Base-by-base conservation (phyloP, 2,329 filamentous ascomycete genomes). In the Anthostomella pinea region DNA sequence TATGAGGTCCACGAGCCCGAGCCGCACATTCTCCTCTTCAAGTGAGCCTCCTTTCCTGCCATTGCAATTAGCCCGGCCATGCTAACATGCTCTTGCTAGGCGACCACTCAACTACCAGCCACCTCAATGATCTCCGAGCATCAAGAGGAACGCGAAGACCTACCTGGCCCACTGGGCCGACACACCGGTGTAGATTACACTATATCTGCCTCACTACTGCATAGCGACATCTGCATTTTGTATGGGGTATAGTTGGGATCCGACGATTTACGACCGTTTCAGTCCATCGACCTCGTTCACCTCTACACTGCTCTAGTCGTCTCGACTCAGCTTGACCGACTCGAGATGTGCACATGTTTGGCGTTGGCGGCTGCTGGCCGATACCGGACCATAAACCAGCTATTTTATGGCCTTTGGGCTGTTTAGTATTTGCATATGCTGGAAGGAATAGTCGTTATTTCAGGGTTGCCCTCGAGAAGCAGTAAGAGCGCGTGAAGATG, bases 1-100 rank as follows among this genome's bases (percentile, higher is more conserved):
- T 98, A 98, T 63, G 93, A 98, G 66, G 93, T 98, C 36, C 93
- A 98, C 65, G 93, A 97, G 66, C 93, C 93, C 27, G 93, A 98
- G 69, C 93, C 93, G 49, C 93, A 98, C 65, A 98, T 98, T 58
- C 77, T 98, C 37, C 79, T 98, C 20, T 98, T 98, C 79, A 98
- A 98, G 91, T 96, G 70, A 65, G 86, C 73, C 2, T 21, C 25
- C 31, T 19, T 26, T 17, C 27, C 14, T 28, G 3, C 6, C 9
- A n/a, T n/a, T n/a, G n/a, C n/a, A n/a, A n/a, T n/a, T n/a, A n/a
- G n/a, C n/a, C n/a, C n/a, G n/a, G n/a, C n/a, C n/a, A n/a, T n/a
- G n/a, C n/a, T n/a, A n/a, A n/a, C n/a, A 13, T 17, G 8, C 31
- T 30, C 22, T 13, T 33, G n/a, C 21, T 48, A 93, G 87, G 70